phyloP scores from a whole-genome alignment of 2,329 filamentous ascomycete genomes.

The Aspergillus persii region DNA sequence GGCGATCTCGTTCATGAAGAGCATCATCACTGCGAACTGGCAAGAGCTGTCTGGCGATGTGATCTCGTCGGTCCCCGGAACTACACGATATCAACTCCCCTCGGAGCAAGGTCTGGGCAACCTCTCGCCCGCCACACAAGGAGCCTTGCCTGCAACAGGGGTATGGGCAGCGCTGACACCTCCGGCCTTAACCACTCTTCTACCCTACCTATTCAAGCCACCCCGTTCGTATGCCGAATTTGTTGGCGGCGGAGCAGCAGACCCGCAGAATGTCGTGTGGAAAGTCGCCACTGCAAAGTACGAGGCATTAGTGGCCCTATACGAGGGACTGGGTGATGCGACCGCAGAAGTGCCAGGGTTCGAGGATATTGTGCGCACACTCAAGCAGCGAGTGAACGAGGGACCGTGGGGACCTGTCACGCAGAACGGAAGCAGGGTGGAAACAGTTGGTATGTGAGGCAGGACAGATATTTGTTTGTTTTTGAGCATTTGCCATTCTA shows the following conservation, averaged over 20 bases:
- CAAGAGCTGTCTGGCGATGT: conserved; percentile 35
- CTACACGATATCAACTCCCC: conserved; percentile 38
- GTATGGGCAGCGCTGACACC: conserved; percentile 54
- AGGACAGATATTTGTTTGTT: neutral
- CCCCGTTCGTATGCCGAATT: conserved; percentile 57
- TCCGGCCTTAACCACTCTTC: conserved; percentile 48
- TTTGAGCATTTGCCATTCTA: neutral
- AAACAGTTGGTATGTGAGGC: conserved; percentile 34
- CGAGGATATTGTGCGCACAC: conserved; percentile 40
- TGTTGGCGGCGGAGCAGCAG: conserved; percentile 56
- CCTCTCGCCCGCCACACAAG: conserved; percentile 34
- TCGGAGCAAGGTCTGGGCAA: conserved; percentile 40
- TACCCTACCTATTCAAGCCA: conserved; percentile 58
- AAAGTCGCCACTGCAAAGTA: conserved; percentile 58
- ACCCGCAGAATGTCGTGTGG: conserved; percentile 57
- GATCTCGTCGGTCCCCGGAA: conserved; percentile 18
- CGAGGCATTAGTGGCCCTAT: conserved; percentile 53
- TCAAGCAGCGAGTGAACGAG: conserved; percentile 41
- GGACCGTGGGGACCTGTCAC: conserved; percentile 40
- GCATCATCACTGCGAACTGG: conserved; percentile 57
- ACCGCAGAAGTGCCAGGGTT: conserved; percentile 33
- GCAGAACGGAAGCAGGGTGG: conserved; percentile 33
- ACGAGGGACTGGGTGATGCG: conserved; percentile 41
- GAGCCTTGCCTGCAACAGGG: conserved; percentile 44
- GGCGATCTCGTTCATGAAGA: conserved; percentile 52